Conservation (phyloP, 345 rosid genomes). For the Noccaea bulbosa region DNA sequence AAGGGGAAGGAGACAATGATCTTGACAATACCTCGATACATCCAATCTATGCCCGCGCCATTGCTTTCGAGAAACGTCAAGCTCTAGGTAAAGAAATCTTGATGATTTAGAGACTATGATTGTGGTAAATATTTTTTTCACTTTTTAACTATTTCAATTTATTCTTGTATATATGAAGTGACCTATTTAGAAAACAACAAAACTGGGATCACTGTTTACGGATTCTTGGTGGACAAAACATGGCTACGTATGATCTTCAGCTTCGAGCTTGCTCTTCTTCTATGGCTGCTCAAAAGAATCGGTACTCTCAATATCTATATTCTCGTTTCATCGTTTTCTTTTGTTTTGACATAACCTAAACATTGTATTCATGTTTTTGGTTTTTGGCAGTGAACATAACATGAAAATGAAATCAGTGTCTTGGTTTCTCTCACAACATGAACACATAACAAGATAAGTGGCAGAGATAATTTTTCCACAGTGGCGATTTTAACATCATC, state of each 20-base stretch:
- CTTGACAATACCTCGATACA: conserved; percentile 52
- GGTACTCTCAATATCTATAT: conserved; percentile 36
- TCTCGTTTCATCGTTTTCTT: conserved; percentile 8
- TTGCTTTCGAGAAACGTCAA: conserved; percentile 81
- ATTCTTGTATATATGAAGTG: conserved; percentile 47
- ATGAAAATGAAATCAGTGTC: conserved; percentile 25
- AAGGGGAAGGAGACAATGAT: conserved; percentile 66
- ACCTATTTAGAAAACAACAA: conserved; percentile 79
- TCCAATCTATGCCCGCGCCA: conserved; percentile 65
- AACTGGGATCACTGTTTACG: conserved; percentile 84
- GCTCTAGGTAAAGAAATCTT: conserved; percentile 63
- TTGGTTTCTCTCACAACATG: conserved; percentile 16
- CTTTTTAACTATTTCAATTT: background rate
- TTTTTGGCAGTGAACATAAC: conserved; percentile 45
- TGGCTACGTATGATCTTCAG: conserved; percentile 83
- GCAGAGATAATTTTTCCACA: background rate
- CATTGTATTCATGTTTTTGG: conserved; percentile 21
- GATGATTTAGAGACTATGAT: background rate
- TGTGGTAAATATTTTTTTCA: background rate
- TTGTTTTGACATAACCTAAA: background rate
- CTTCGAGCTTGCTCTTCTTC: conserved; percentile 73
- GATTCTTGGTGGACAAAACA: conserved; percentile 80
- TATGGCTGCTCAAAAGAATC: conserved; percentile 87
- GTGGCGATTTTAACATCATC: background rate
- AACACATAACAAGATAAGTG: background rate